phyloP scores from a whole-genome alignment of 2,329 filamentous ascomycete genomes.

The Cladosporium sp. region DNA sequence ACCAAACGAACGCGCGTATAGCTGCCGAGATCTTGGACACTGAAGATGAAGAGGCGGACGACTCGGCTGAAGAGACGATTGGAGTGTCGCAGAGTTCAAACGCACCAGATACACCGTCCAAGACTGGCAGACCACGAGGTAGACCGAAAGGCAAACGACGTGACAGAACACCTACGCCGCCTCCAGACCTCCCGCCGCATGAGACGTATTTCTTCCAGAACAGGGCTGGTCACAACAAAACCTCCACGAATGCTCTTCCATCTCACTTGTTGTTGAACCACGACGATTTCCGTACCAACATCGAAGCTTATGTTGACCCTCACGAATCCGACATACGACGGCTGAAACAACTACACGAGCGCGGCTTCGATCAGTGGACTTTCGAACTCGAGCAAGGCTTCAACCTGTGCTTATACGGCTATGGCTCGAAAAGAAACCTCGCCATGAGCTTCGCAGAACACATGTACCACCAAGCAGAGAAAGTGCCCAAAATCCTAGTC shows the following conservation, averaged over 20 bases:
- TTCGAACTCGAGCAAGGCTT: conserved; percentile 88
- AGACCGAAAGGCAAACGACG: conserved; percentile 51
- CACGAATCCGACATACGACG: conserved; percentile 68
- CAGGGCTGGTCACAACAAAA: conserved; percentile 73
- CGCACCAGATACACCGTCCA: conserved; percentile 43
- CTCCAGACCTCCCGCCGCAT: conserved; percentile 76
- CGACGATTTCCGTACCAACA: conserved; percentile 79
- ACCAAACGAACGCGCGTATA: conserved; percentile 17
- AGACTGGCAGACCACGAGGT: conserved; percentile 40
- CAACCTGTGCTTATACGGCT: conserved; percentile 87
- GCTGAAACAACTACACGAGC: conserved; percentile 69
- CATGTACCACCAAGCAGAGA: conserved; percentile 48
- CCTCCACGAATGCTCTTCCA: conserved; percentile 79
- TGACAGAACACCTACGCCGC: conserved; percentile 71
- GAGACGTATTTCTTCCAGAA: conserved; percentile 95
- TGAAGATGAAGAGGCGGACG: conserved; percentile 31
- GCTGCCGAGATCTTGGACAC: conserved; percentile 27
- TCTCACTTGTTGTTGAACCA: conserved; percentile 76
- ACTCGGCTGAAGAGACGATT: conserved; percentile 28
- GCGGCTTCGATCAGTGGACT: conserved; percentile 84
- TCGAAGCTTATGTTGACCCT: conserved; percentile 61
- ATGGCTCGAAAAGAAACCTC: conserved; percentile 79
- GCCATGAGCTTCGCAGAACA: conserved; percentile 72
- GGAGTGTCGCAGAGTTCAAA: conserved; percentile 40
- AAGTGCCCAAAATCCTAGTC: conserved; percentile 64